phyloP scores from a whole-genome alignment of 768 basidiomycete species.

The Suillus lakei region DNA sequence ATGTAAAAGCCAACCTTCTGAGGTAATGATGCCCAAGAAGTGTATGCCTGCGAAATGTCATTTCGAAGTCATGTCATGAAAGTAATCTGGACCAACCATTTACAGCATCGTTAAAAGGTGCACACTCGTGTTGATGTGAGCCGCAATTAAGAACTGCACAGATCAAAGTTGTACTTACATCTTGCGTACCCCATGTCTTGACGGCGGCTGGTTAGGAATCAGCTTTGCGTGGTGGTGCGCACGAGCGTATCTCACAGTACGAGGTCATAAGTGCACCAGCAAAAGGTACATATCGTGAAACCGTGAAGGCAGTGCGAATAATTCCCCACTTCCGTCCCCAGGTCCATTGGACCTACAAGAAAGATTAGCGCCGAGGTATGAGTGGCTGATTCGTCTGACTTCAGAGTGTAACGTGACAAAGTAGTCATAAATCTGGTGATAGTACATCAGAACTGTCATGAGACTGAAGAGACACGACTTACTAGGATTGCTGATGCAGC shows the following conservation, averaged over 20 bases:
- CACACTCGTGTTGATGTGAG: background rate
- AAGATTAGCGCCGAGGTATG: background rate
- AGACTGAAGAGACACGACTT: background rate
- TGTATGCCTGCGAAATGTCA: background rate
- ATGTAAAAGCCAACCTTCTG: background rate
- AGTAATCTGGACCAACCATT: background rate
- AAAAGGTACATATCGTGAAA: slow-evolving; percentile 11
- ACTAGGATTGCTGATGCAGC: slow-evolving; percentile 1
- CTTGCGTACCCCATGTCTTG: background rate
- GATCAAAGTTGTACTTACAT: background rate
- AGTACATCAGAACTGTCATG: background rate
- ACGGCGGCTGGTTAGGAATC: background rate
- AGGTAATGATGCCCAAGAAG: background rate
- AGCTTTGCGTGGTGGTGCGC: background rate
- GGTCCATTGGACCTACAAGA: slow-evolving; percentile 21
- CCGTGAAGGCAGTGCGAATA: background rate
- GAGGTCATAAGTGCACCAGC: slow-evolving; percentile 13
- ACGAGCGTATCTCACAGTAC: background rate
- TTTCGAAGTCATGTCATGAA: background rate
- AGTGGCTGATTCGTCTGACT: background rate
- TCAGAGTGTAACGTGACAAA: background rate
- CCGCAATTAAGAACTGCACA: background rate
- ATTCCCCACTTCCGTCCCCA: slow-evolving; percentile 13
- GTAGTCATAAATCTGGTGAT: background rate
- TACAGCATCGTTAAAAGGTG: background rate